Conservation (phyloP, 1,284 basidiomycete genomes). For the Pterula multifida region DNA sequence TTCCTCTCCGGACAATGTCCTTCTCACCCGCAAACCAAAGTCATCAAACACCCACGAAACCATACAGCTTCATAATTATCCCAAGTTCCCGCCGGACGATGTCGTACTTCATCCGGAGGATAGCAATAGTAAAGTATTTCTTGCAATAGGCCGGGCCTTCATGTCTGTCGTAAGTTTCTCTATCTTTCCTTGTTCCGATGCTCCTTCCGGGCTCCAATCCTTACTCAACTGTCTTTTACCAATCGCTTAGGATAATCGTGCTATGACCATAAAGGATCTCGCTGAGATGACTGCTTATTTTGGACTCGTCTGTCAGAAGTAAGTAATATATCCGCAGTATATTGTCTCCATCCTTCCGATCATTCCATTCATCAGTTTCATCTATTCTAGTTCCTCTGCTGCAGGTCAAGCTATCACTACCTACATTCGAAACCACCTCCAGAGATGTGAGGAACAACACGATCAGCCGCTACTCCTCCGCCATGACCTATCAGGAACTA, state of each 20-base stretch:
- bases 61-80: conserved; percentile 9
- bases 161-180: conserved; percentile 50
- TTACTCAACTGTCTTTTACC: conserved; percentile 4
- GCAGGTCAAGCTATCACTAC: conserved; percentile 70
- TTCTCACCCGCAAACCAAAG: conserved; percentile 23
- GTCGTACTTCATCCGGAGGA: conserved; percentile 63
- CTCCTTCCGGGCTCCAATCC: conserved; percentile 10
- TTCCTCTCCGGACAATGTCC: conserved; percentile 25
- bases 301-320: conserved; percentile 67
- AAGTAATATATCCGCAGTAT: conserved; percentile 17
- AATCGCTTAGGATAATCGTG: conserved; percentile 53
- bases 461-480: conserved; percentile 62
- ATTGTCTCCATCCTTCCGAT: conserved; percentile 6
- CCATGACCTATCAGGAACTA: conserved; percentile 59
- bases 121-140: conserved; percentile 53
- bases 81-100: conserved; percentile 44
- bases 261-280: conserved; percentile 75
- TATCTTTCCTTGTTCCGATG: conserved; percentile 8
- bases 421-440: conserved; percentile 59
- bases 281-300: conserved; percentile 52
- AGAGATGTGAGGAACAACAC: conserved; percentile 55
- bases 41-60: conserved; percentile 11
- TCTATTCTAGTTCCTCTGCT: conserved; percentile 43
- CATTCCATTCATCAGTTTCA: conserved; percentile 5
- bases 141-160: conserved; percentile 58